Conservation (phyloP, 495 filamentous ascomycete species). For the Paragyromitra xinjiangensis region DNA sequence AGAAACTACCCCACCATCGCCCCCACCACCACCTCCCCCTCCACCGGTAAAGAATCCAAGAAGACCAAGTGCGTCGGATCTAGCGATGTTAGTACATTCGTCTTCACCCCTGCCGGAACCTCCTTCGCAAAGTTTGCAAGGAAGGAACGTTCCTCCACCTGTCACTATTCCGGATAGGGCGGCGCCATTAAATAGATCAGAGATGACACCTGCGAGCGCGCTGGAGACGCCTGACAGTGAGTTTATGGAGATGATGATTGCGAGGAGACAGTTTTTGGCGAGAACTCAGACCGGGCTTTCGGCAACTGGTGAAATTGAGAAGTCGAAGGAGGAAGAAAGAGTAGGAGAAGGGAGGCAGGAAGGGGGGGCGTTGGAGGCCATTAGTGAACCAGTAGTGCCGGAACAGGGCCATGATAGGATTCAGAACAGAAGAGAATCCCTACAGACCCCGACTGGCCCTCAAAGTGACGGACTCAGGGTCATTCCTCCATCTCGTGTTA, state of each 20-base stretch:
- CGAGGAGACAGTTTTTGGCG: constrained; percentile 50
- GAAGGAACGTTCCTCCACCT: constrained; percentile 23
- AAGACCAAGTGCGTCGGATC: constrained; percentile 47
- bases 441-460: neutral
- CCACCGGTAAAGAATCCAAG: constrained; percentile 44
- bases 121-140: constrained; percentile 1
- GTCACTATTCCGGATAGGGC: constrained; percentile 37
- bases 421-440: constrained; percentile 12
- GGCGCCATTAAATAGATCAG: neutral
- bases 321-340: neutral
- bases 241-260: constrained; percentile 54
- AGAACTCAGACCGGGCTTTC: constrained; percentile 44
- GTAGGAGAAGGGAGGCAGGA: neutral
- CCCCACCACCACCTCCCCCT: constrained; percentile 30
- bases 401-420: neutral
- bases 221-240: constrained; percentile 48
- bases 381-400: neutral
- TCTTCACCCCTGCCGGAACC: constrained; percentile 13
- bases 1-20: constrained; percentile 22
- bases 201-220: constrained; percentile 33
- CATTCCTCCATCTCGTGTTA: constrained; percentile 47
- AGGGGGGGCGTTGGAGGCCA: neutral
- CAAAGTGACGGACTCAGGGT: constrained; percentile 13
- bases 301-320: neutral
- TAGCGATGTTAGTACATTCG: constrained; percentile 25